Evolutionary conservation across 192 early-diverging fungal genomes (phyloP), one percentile per base, ranked within the genome.

Genomic region (Backusella liffmaniae): DNA sequence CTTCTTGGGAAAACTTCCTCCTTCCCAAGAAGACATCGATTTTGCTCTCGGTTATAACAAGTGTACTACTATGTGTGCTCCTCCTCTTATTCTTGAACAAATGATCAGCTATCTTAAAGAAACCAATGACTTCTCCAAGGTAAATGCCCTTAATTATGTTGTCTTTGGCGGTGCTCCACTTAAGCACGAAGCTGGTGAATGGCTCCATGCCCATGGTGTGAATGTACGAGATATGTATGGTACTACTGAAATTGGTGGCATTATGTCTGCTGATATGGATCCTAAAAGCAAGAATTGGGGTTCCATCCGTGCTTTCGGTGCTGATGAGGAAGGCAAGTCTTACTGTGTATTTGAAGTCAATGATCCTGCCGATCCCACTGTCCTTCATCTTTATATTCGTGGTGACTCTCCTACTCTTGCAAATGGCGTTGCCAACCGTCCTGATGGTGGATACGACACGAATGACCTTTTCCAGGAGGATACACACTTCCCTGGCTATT

Each of bases 361-460:
- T 42, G 67, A 71, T 32, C n/a, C 51, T 30, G 42, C 16, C 32
- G 56, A 70, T 41, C 34, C 46, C 2, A 29, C 16, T 1, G 7
- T 76, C 5, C 23, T 53, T 8, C 78, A 74, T 44, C 66, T 79
- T 15, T 37, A 70, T 18, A 46, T 79, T 13, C 21, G 18, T 12
- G 13, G 49, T 13, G 62, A 37, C 30, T 44, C 46, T 67, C 78
- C 78, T 46, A 35, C 7, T 26, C 15, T 79, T 7, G 78, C 78
- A 9, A 41, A 67, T 13, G 73, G 67, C 6, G 41, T 75, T 8
- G 6, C 35, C 18, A 75, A 75, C 42, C 73, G 78, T 37, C 32
- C 62, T 9, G 78, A 79, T 44, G 78, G 78, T 3, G 51, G 32
- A 13, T 75, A 76, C 69, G 79, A 56, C 23, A 80, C 79, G 12